phyloP scores from a whole-genome alignment of 1,139 yeast genomes.

The Kazachstania sp. region DNA sequence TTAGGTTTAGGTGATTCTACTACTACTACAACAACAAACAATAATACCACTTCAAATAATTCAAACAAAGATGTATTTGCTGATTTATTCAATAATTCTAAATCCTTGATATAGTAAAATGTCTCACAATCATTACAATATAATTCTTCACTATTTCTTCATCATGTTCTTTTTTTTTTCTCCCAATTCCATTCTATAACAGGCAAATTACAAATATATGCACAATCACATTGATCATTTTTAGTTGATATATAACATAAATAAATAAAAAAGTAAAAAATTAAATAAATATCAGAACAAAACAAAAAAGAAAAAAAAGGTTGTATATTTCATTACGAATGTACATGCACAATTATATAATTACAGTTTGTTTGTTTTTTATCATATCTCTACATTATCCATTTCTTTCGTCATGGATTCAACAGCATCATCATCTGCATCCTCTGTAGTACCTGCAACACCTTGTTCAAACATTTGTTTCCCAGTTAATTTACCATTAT shows the following conservation, averaged over 20 bases:
- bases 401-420: slow-evolving; percentile 9
- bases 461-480: slow-evolving; percentile 85
- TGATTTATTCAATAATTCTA: slow-evolving; percentile 28
- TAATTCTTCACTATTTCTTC: too few relatives aligned
- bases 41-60: slow-evolving; percentile 2
- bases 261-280: neutral
- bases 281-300: neutral
- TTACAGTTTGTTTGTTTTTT: too few relatives aligned
- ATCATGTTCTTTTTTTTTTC: too few relatives aligned
- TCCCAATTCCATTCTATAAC: too few relatives aligned
- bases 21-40: slow-evolving; percentile 6
- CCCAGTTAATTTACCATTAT: slow-evolving; percentile 74
- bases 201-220: too few relatives aligned
- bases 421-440: slow-evolving; percentile 31
- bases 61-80: slow-evolving; percentile 27
- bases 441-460: slow-evolving; percentile 58
- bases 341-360: neutral
- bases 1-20: slow-evolving; percentile 8
- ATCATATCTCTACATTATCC: neutral
- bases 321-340: neutral
- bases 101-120: slow-evolving; percentile 21
- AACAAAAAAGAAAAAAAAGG: neutral
- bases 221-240: too few relatives aligned
- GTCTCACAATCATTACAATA: too few relatives aligned
- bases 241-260: neutral